Conservation (phyloP, 2,329 filamentous ascomycete genomes). For the Tolypocladium cylindrosporum region DNA sequence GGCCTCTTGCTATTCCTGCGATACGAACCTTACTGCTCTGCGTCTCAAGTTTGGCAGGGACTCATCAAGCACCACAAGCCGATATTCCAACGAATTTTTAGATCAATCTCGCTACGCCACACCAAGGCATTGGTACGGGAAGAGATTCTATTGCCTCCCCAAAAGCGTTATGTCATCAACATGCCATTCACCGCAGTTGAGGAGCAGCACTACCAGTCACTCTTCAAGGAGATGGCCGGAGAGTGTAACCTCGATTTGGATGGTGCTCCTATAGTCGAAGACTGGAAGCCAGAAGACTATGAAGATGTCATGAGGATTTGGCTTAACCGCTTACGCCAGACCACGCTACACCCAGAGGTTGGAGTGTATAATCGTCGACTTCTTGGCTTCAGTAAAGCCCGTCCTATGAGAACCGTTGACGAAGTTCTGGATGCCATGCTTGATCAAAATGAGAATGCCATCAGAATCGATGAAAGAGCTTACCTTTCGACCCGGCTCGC, state of each 20-base stretch:
- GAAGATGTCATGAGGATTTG: slow-evolving; percentile 70
- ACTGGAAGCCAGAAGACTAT: slow-evolving; percentile 56
- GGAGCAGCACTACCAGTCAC: slow-evolving; percentile 73
- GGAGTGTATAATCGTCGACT: slow-evolving; percentile 55
- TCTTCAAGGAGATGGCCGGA: slow-evolving; percentile 67
- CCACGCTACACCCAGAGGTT: slow-evolving; percentile 77
- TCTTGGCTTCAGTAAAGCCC: slow-evolving; percentile 50
- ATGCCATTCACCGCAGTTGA: slow-evolving; percentile 86
- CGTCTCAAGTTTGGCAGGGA: slow-evolving; percentile 55
- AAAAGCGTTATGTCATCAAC: slow-evolving; percentile 79
- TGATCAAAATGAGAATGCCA: slow-evolving; percentile 62
- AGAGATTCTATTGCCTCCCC: slow-evolving; percentile 69
- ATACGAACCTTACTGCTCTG: slow-evolving; percentile 65
- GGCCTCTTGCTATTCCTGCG: slow-evolving; percentile 74
- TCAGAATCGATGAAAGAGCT: slow-evolving; percentile 59
- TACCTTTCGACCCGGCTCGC: slow-evolving; percentile 54
- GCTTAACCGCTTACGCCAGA: slow-evolving; percentile 69
- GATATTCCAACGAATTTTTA: slow-evolving; percentile 61
- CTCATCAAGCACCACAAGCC: slow-evolving; percentile 51
- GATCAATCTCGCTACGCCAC: slow-evolving; percentile 66
- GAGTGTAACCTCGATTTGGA: slow-evolving; percentile 54
- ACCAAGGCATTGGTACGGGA: slow-evolving; percentile 72
- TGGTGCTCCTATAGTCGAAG: slow-evolving; percentile 49
- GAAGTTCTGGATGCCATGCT: slow-evolving; percentile 90
- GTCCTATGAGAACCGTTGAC: slow-evolving; percentile 67